Conservation (phyloP, 257 asterid species). For the Nicotiana attenuata region DNA sequence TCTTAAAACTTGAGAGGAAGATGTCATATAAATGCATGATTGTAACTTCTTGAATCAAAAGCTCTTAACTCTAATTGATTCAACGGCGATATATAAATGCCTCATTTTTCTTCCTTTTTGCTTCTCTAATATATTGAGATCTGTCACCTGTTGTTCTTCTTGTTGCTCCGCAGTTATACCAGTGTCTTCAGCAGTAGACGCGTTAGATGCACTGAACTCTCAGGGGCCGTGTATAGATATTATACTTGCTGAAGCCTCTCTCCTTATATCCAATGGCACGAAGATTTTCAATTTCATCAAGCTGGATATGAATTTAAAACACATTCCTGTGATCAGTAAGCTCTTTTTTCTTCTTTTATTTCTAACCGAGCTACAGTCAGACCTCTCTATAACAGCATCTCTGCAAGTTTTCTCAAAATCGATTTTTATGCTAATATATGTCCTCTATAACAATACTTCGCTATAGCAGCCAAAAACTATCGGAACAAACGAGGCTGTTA, state of each 20-base stretch:
- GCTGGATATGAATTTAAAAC: conserved; percentile 34
- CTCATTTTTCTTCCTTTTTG: not conserved
- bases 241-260: conserved; percentile 48
- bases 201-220: conserved; percentile 34
- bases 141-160: not conserved
- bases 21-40: not conserved
- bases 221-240: conserved; percentile 47
- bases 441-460: too few species aligned
- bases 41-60: not conserved
- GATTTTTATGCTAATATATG: too few species aligned
- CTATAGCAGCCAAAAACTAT: too few species aligned
- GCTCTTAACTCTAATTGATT: not conserved
- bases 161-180: conserved; percentile 44
- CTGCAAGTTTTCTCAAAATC: too few species aligned
- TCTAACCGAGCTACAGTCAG: too few species aligned
- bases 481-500: too few species aligned
- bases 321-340: conserved; percentile 65
- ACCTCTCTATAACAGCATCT: too few species aligned
- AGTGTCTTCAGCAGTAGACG: conserved; percentile 39
- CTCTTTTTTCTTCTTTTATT: not conserved
- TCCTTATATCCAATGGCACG: conserved; percentile 51
- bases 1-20: not conserved
- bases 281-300: conserved; percentile 43
- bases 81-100: not conserved
- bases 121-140: not conserved